A percentile compares a stretch with the other conserved stretches of the same genome.
phyloP scores from a whole-genome alignment of 2,329 filamentous ascomycete species.

The Hirsutella thompsonii region DNA sequence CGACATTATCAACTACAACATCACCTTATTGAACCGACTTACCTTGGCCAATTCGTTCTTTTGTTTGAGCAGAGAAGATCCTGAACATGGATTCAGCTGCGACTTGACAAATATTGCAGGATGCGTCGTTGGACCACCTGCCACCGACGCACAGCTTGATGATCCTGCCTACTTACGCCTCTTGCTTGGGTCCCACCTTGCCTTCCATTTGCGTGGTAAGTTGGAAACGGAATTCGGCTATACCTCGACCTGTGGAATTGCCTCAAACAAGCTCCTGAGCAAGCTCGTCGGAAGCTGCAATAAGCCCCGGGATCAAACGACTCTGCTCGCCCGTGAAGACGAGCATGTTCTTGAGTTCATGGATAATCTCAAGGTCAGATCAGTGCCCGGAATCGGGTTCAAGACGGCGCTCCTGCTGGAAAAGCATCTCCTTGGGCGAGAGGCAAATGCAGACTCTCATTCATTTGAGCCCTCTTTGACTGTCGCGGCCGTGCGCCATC shows the following conservation, averaged over 20 bases:
- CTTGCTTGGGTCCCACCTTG: constrained; percentile 69
- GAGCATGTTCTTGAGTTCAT: constrained; percentile 53
- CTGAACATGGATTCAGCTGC: constrained; percentile 68
- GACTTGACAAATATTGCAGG: constrained; percentile 59
- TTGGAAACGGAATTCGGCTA: constrained; percentile 70
- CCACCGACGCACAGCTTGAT: constrained; percentile 13
- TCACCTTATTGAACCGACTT: constrained; percentile 53
- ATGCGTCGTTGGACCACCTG: constrained; percentile 27
- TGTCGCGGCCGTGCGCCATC: constrained; percentile 50
- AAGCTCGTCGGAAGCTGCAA: constrained; percentile 76
- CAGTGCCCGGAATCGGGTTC: constrained; percentile 75
- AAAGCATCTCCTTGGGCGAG: constrained; percentile 33
- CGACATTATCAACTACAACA: constrained; percentile 75
- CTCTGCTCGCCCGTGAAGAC: constrained; percentile 54
- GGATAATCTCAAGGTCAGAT: constrained; percentile 61
- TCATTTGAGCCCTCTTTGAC: constrained; percentile 36
- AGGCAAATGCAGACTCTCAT: constrained; percentile 20
- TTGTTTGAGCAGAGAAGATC: constrained; percentile 57
- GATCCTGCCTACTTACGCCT: constrained; percentile 44
- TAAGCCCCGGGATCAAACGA: constrained; percentile 83
- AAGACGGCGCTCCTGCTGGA: constrained; percentile 42
- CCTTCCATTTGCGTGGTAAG: constrained; percentile 55
- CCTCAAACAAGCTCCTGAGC: constrained; percentile 74
- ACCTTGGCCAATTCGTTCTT: constrained; percentile 64
- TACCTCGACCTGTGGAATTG: constrained; percentile 77